Evolutionary conservation across 2,329 filamentous ascomycete genomes (phyloP).

Genomic region (Grosmannia serpens): DNA sequence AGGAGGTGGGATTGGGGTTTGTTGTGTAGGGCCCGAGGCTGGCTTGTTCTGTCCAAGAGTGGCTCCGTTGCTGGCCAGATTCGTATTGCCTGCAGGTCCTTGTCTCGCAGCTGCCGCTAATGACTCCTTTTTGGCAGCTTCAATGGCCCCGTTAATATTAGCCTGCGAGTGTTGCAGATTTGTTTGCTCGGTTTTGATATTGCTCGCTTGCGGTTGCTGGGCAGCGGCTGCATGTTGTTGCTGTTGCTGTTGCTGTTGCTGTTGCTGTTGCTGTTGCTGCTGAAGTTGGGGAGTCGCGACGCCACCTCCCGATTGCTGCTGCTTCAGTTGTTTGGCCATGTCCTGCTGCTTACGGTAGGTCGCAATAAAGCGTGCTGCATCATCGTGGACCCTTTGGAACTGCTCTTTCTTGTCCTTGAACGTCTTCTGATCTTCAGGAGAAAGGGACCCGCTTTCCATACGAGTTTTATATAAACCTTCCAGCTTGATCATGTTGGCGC

Average conservation of each 20-base stretch:
- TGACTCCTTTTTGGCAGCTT: conserved; percentile 35
- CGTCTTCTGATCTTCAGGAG: conserved; percentile 34
- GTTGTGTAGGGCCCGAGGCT: conserved; percentile 6
- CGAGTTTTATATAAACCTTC: conserved; percentile 32
- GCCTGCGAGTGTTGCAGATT: conserved; percentile 22
- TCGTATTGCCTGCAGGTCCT: conserved; percentile 8
- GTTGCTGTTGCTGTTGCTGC: conserved; percentile 8
- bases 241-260: conserved; percentile 11
- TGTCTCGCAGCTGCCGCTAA: conserved; percentile 16
- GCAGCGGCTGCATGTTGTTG: conserved; percentile 7
- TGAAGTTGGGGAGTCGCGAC: conserved; percentile 6
- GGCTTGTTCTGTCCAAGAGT: conserved; percentile 2
- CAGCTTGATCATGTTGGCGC: conserved; percentile 27
- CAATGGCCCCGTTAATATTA: conserved; percentile 32
- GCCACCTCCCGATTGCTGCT: conserved; percentile 12
- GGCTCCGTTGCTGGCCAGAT: conserved; percentile 1
- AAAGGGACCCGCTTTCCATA: conserved; percentile 29
- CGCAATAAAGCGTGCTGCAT: conserved; percentile 37
- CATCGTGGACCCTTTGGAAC: conserved; percentile 31
- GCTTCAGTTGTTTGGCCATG: conserved; percentile 9
- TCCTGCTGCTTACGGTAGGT: conserved; percentile 34
- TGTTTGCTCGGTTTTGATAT: conserved; percentile 17
- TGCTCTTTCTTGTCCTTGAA: conserved; percentile 31
- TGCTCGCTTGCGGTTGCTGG: conserved; percentile 13
- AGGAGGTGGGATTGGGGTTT: conserved; percentile 13